phyloP scores from a whole-genome alignment of 192 early-diverging fungal species.

The Phycomyces nitens region DNA sequence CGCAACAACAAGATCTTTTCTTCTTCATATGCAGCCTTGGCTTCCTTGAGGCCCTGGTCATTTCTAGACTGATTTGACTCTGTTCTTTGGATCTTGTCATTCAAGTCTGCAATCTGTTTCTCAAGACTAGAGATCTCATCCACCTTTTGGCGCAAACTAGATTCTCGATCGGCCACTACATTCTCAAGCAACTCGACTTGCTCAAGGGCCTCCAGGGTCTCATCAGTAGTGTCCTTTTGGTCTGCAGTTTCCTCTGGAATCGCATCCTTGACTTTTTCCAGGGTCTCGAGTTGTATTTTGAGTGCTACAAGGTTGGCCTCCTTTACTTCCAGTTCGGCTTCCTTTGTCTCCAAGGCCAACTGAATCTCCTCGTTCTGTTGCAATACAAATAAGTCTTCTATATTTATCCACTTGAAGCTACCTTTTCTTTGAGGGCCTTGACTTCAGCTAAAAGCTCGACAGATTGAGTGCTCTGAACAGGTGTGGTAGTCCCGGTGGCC shows the following conservation, averaged over 20 bases:
- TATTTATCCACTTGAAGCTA: too few species aligned
- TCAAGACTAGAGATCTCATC: neutral
- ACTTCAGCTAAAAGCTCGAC: conserved; percentile 12
- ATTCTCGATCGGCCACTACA: neutral
- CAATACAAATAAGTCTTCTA: neutral
- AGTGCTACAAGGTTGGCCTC: conserved; percentile 8
- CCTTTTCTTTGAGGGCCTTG: conserved; percentile 12
- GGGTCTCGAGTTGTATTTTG: conserved; percentile 12
- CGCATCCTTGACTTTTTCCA: conserved; percentile 10
- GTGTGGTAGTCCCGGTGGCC: neutral
- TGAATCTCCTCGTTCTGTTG: conserved; percentile 19
- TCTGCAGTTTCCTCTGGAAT: neutral
- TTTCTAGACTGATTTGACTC: conserved; percentile 6
- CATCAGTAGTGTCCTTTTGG: neutral
- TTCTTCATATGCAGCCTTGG: conserved; percentile 14
- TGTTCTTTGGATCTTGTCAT: conserved; percentile 1
- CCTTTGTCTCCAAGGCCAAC: neutral
- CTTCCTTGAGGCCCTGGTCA: neutral
- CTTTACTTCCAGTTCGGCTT: conserved; percentile 1
- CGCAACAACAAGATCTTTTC: conserved; percentile 5
- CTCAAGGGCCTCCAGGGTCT: neutral
- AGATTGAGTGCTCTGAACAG: neutral
- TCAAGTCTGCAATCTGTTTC: neutral
- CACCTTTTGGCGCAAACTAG: neutral
- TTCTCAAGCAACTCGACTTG: neutral